These are phyloP conservation scores for Claviceps sorghi DNA, from an alignment of 2,329 filamentous ascomycete species.

Conservation along the genomic window DNA sequence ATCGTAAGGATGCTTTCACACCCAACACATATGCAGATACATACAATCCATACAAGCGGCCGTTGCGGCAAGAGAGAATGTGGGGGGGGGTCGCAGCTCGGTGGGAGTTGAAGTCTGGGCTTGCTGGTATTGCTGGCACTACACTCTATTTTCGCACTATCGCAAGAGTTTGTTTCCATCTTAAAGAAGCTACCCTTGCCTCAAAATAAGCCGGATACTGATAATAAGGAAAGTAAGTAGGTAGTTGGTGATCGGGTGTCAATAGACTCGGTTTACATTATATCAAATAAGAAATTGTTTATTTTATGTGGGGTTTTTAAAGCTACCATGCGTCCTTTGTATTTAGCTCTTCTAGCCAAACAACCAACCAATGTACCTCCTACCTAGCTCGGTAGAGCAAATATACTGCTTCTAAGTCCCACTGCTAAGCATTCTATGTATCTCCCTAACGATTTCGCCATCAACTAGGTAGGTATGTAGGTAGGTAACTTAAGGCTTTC, in stretches of 20 bases:
- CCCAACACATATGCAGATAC: background rate
- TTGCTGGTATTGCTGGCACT: conserved; percentile 9
- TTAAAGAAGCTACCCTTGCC: background rate
- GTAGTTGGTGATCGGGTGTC: background rate
- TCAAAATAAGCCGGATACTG: background rate
- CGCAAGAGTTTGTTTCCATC: conserved; percentile 9
- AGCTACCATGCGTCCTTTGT: background rate
- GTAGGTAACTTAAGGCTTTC: background rate
- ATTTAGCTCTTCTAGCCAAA: background rate
- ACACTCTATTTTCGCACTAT: conserved; percentile 5
- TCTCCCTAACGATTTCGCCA: background rate
- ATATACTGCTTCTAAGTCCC: background rate
- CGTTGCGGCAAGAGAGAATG: conserved; percentile 52
- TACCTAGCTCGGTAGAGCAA: background rate
- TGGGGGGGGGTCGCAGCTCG: conserved; percentile 73
- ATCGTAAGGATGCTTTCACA: background rate
- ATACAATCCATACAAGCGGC: conserved; percentile 70
- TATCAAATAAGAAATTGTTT: background rate
- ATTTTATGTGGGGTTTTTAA: background rate
- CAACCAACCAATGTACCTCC: background rate
- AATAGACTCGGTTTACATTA: background rate
- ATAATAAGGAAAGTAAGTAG: background rate
- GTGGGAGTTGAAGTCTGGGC: conserved; percentile 43
- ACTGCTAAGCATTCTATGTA: background rate
- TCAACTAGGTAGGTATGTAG: background rate